A percentile compares a stretch with the other conserved stretches of the same genome.
These are phyloP conservation scores for Luffa acutangula DNA, from an alignment of 306 rosid genomes.

Conservation along the genomic window DNA sequence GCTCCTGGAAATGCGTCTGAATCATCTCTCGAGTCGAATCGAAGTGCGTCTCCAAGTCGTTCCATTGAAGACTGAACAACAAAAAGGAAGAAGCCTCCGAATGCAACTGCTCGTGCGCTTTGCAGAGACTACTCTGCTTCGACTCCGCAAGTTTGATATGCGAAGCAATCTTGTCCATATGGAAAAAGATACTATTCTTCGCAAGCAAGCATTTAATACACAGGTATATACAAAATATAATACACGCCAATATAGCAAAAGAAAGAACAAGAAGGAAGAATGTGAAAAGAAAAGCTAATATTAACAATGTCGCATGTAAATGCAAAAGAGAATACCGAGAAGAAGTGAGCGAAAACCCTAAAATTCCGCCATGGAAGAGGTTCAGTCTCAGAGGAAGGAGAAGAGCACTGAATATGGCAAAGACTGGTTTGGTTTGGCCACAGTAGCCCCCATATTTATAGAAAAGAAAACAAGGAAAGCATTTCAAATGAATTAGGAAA, in stretches of 20 bases:
- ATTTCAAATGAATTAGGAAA: not conserved
- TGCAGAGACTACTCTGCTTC: slow-evolving; percentile 21
- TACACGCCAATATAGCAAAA: not conserved
- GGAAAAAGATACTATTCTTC: not conserved
- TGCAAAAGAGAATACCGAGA: not conserved
- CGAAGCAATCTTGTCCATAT: slow-evolving; percentile 20
- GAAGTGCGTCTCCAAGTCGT: slow-evolving; percentile 36
- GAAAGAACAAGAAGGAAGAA: not conserved
- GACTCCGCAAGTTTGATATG: slow-evolving; percentile 16
- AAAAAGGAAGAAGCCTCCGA: slow-evolving; percentile 20
- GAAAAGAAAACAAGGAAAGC: not conserved
- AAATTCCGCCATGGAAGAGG: not conserved
- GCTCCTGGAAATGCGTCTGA: not conserved
- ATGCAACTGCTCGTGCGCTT: slow-evolving; percentile 20
- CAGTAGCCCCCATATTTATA: not conserved
- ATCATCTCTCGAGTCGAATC: slow-evolving; percentile 17
- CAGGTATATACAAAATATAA: not conserved
- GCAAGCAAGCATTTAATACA: not conserved
- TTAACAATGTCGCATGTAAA: not conserved
- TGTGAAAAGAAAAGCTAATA: not conserved
- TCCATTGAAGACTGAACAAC: slow-evolving; percentile 27
- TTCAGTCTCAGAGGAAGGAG: not conserved
- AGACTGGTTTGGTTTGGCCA: not conserved
- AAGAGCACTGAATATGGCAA: not conserved
- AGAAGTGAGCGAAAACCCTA: not conserved